These are phyloP conservation scores for Ashbya aceris DNA, from an alignment of 1,139 yeast species.

Conservation along the genomic window DNA sequence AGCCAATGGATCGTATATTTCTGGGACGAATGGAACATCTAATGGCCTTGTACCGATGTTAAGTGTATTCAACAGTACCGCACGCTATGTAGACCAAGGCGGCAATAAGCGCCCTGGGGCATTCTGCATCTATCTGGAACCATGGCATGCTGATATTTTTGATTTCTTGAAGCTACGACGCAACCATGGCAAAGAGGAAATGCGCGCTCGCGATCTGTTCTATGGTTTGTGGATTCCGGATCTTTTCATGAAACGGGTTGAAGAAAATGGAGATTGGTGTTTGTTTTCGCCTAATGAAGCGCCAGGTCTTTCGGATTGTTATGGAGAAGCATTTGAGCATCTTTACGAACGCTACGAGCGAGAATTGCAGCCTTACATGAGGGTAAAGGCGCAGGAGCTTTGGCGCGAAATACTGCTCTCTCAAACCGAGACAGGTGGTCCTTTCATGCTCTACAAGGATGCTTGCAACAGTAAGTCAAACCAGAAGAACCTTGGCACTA, in stretches of 20 bases:
- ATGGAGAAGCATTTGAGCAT: slow-evolving; percentile 69
- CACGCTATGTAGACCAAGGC: slow-evolving; percentile 88
- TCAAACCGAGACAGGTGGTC: slow-evolving; percentile 90
- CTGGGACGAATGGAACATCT: slow-evolving; percentile 87
- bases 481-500: slow-evolving; percentile 79
- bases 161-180: slow-evolving; percentile 76
- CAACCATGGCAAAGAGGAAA: slow-evolving; percentile 86
- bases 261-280: slow-evolving; percentile 69
- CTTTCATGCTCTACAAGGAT: slow-evolving; percentile 85
- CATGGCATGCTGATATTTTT: slow-evolving; percentile 84
- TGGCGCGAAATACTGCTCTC: slow-evolving; percentile 84
- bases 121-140: slow-evolving; percentile 77
- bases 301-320: slow-evolving; percentile 68
- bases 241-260: slow-evolving; percentile 81
- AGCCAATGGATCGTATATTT: slow-evolving; percentile 74
- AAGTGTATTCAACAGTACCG: slow-evolving; percentile 81
- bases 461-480: slow-evolving; percentile 75
- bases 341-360: slow-evolving; percentile 62
- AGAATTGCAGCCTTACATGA: slow-evolving; percentile 51
- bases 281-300: slow-evolving; percentile 83
- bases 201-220: slow-evolving; percentile 81
- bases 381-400: slow-evolving; percentile 73
- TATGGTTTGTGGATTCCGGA: slow-evolving; percentile 87
- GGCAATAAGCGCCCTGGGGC: slow-evolving; percentile 94
- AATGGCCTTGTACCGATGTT: slow-evolving; percentile 87